Evolutionary conservation across 116 monocot genomes (phyloP).

Genomic region (Papilionanthe hybrid): DNA sequence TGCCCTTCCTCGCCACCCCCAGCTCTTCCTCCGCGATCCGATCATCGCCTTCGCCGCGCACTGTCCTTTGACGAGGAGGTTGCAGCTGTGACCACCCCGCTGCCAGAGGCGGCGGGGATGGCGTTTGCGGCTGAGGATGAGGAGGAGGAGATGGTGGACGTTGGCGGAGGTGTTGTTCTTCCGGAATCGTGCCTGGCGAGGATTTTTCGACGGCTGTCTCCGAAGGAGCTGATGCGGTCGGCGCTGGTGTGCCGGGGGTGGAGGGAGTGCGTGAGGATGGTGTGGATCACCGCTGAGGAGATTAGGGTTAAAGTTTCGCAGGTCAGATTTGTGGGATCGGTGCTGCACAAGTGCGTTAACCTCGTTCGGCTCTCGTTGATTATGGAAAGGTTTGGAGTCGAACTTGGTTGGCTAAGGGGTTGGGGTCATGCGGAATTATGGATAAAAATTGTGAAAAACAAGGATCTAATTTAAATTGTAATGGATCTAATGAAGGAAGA

Average conservation of each 20-base stretch:
- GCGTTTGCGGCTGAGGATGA: neutral
- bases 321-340: conserved; percentile 74
- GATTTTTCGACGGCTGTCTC: conserved; percentile 58
- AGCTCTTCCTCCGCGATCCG: conserved; percentile 24
- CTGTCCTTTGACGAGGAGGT: conserved; percentile 78
- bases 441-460: neutral
- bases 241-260: conserved; percentile 74
- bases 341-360: conserved; percentile 63
- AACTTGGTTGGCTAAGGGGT: neutral
- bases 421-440: neutral
- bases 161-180: conserved; percentile 20
- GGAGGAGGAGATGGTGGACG: conserved; percentile 21
- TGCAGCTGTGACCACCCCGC: neutral
- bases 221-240: conserved; percentile 63
- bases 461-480: neutral
- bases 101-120: neutral
- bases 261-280: conserved; percentile 67
- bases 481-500: neutral
- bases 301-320: conserved; percentile 60
- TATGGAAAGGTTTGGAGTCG: conserved; percentile 73
- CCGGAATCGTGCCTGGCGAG: conserved; percentile 44
- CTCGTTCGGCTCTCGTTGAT: conserved; percentile 53
- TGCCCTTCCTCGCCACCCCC: conserved; percentile 31
- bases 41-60: conserved; percentile 56
- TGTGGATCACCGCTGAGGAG: conserved; percentile 75